A percentile compares a stretch with the other conserved stretches of the same genome.
Evolutionary conservation across 1,284 basidiomycete genomes (phyloP).

Genomic region (Inonotus hispidus): DNA sequence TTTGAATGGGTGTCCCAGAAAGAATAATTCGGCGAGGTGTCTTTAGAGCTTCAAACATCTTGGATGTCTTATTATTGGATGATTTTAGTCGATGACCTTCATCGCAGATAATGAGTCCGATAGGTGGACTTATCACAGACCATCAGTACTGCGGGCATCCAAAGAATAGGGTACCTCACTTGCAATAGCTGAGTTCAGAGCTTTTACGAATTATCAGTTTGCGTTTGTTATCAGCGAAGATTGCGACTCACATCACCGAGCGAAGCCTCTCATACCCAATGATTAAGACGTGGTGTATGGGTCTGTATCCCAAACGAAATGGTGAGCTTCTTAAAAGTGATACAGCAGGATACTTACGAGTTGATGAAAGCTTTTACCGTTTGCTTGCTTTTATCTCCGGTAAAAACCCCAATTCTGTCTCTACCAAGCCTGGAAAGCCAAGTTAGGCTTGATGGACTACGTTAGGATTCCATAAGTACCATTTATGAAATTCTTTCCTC

Average conservation of each 20-base stretch:
- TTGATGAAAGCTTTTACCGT: slow-evolving; percentile 72
- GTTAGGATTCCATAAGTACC: slow-evolving; percentile 41
- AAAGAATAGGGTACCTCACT: slow-evolving; percentile 36
- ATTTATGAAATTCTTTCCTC: slow-evolving; percentile 94
- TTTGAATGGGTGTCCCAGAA: slow-evolving; percentile 97
- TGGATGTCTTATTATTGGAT: slow-evolving; percentile 86
- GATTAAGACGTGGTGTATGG: slow-evolving; percentile 80
- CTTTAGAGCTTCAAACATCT: slow-evolving; percentile 78
- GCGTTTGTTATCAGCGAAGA: neutral
- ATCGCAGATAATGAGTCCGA: slow-evolving; percentile 94
- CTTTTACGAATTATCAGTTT: slow-evolving; percentile 30
- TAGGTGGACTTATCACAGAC: slow-evolving; percentile 56
- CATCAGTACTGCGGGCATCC: neutral
- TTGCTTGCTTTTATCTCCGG: slow-evolving; percentile 74
- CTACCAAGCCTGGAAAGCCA: slow-evolving; percentile 57
- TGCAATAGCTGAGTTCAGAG: slow-evolving; percentile 56
- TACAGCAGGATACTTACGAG: slow-evolving; percentile 39
- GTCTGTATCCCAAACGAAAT: slow-evolving; percentile 36
- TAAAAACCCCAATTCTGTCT: slow-evolving; percentile 75
- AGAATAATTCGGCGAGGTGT: slow-evolving; percentile 81
- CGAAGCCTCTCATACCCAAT: slow-evolving; percentile 94
- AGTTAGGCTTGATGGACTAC: neutral
- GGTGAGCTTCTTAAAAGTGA: neutral
- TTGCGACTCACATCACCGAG: slow-evolving; percentile 59
- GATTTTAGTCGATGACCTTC: slow-evolving; percentile 97